These are phyloP conservation scores for Babesia ovata DNA, from an alignment of 169 alveolate genomes.

Conservation along the genomic window DNA sequence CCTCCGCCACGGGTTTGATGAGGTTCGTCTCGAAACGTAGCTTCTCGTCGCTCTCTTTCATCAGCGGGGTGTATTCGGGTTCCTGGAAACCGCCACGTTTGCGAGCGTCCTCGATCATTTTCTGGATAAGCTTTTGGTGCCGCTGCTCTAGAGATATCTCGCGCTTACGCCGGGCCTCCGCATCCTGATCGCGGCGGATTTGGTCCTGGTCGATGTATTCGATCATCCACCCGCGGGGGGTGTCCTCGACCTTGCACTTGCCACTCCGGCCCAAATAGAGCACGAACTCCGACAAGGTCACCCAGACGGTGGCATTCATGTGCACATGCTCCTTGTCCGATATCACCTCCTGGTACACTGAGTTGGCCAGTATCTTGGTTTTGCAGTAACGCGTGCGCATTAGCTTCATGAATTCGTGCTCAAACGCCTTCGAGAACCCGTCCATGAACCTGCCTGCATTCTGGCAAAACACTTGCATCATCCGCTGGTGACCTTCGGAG, in stretches of 20 bases:
- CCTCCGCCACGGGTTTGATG: conserved; percentile 14
- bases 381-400: conserved; percentile 85
- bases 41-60: conserved; percentile 60
- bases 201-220: conserved; percentile 89
- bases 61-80: conserved; percentile 66
- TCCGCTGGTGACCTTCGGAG: conserved; percentile 91
- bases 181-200: conserved; percentile 69
- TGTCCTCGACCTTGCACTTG: conserved; percentile 88
- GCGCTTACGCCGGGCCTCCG: conserved; percentile 55
- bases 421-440: conserved; percentile 89
- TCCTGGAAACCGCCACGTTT: conserved; percentile 66
- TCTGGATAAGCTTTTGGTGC: conserved; percentile 62
- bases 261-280: conserved; percentile 88
- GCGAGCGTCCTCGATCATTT: conserved; percentile 59
- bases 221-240: conserved; percentile 91
- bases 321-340: conserved; percentile 91
- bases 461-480: conserved; percentile 90
- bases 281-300: conserved; percentile 86
- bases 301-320: conserved; percentile 95
- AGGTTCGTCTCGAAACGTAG: conserved; percentile 49
- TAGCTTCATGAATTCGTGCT: conserved; percentile 86
- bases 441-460: conserved; percentile 89
- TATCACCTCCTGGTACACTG: conserved; percentile 88
- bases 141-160: conserved; percentile 65
- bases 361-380: conserved; percentile 85